These are phyloP conservation scores for Aspergillus hancockii DNA, from an alignment of 495 filamentous ascomycete species.

Conservation along the genomic window DNA sequence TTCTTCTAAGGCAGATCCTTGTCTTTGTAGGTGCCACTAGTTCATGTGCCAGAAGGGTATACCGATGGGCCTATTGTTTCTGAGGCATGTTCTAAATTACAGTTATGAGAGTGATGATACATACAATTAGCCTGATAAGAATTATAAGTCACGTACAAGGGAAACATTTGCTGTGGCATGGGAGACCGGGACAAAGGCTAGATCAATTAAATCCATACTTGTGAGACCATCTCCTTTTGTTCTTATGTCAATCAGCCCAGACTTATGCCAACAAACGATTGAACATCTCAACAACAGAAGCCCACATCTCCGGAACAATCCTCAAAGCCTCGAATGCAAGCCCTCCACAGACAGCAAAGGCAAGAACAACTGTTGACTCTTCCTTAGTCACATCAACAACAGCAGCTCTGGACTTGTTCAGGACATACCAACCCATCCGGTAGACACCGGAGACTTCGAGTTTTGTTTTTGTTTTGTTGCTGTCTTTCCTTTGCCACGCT, in stretches of 20 bases:
- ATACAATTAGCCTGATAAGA: neutral
- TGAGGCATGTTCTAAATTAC: neutral
- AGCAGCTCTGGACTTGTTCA: neutral
- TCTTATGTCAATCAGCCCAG: too few species aligned
- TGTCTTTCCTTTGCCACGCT: slow-evolving; percentile 77
- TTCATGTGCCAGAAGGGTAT: neutral
- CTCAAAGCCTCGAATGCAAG: slow-evolving; percentile 80
- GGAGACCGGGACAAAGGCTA: neutral
- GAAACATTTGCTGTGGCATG: neutral
- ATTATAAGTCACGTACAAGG: neutral
- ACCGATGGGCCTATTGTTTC: neutral
- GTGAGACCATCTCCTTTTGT: neutral
- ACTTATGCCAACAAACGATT: slow-evolving; percentile 14
- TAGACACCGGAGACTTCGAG: slow-evolving; percentile 76
- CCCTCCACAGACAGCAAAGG: slow-evolving; percentile 82
- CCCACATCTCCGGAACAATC: slow-evolving; percentile 62
- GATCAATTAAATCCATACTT: neutral
- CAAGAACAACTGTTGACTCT: slow-evolving; percentile 61
- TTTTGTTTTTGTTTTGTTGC: slow-evolving; percentile 67
- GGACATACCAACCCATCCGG: slow-evolving; percentile 77
- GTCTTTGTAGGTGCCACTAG: neutral
- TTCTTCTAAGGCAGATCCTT: neutral
- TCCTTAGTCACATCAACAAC: slow-evolving; percentile 8
- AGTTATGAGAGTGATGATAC: too few species aligned
- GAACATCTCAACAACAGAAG: slow-evolving; percentile 28